Evolutionary conservation across 2,329 filamentous ascomycete genomes (phyloP).

Genomic region (Diaporthe nobilis): DNA sequence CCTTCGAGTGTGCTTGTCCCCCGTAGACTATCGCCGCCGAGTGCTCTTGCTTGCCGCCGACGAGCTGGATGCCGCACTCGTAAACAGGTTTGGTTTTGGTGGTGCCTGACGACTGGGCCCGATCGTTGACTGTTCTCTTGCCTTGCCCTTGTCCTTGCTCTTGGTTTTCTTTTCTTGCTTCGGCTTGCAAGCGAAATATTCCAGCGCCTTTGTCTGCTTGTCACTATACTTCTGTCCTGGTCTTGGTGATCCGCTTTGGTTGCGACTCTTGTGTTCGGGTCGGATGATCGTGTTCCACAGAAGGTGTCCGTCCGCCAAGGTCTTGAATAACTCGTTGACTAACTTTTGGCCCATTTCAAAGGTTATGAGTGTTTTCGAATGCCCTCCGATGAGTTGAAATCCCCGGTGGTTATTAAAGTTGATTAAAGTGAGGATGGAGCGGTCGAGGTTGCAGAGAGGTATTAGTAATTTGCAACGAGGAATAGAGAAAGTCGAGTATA

Average conservation of each 20-base stretch:
- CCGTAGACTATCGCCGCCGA: neutral
- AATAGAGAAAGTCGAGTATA: too few species aligned
- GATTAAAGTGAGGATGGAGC: too few species aligned
- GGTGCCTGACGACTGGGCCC: neutral
- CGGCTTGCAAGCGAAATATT: conserved; percentile 17
- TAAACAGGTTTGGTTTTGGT: neutral
- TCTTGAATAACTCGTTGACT: conserved; percentile 21
- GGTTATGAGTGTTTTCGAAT: too few species aligned
- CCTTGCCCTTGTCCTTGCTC: neutral
- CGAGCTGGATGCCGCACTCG: neutral
- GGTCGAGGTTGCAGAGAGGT: too few species aligned
- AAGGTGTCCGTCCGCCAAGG: neutral
- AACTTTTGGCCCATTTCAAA: conserved; percentile 1
- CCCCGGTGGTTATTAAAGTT: too few species aligned
- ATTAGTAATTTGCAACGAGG: too few species aligned
- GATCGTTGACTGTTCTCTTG: neutral
- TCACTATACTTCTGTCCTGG: neutral
- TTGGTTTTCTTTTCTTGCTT: neutral
- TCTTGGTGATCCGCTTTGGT: neutral
- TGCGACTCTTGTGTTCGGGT: neutral
- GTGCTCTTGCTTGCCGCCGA: neutral
- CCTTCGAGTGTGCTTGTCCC: rapidly evolving
- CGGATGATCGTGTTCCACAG: conserved; percentile 9
- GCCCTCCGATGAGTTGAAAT: too few species aligned
- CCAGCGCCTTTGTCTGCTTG: conserved; percentile 5